phyloP scores from a whole-genome alignment of 2,329 filamentous ascomycete species.

The Fusarium sp. region DNA sequence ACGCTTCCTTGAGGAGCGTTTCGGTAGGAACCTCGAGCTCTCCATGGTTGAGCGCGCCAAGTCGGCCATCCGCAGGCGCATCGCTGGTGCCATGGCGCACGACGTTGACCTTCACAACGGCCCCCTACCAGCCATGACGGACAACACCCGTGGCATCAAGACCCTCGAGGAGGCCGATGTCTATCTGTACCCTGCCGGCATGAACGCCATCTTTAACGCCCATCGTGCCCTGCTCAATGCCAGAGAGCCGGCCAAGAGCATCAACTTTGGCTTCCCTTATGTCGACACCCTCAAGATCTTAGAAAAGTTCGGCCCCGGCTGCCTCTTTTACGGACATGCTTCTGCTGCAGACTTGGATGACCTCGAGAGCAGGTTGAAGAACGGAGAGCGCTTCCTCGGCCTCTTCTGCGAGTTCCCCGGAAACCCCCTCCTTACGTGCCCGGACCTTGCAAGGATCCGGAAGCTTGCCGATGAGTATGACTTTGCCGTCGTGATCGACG shows the following conservation, averaged over 20 bases:
- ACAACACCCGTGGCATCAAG: slow-evolving; percentile 66
- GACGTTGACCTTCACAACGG: slow-evolving; percentile 66
- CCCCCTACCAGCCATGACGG: slow-evolving; percentile 33
- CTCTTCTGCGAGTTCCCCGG: slow-evolving; percentile 96
- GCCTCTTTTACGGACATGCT: slow-evolving; percentile 86
- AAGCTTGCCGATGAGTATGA: slow-evolving; percentile 82
- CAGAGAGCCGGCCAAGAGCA: slow-evolving; percentile 75
- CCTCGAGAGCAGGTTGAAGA: slow-evolving; percentile 75
- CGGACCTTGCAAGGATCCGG: slow-evolving; percentile 85
- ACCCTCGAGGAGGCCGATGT: slow-evolving; percentile 87
- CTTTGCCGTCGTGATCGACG: slow-evolving; percentile 92
- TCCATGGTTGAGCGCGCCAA: slow-evolving; percentile 84
- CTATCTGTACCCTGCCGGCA: slow-evolving; percentile 87
- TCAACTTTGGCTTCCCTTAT: slow-evolving; percentile 97
- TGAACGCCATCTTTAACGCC: slow-evolving; percentile 94
- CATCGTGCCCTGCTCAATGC: slow-evolving; percentile 78
- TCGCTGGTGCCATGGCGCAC: slow-evolving; percentile 84
- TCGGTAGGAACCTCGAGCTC: slow-evolving; percentile 88
- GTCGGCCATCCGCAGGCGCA: slow-evolving; percentile 84
- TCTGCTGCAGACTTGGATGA: slow-evolving; percentile 84
- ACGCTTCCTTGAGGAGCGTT: slow-evolving; percentile 91
- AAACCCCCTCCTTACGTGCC: slow-evolving; percentile 88
- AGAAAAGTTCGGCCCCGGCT: slow-evolving; percentile 92
- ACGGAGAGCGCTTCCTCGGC: slow-evolving; percentile 80
- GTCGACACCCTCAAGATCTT: slow-evolving; percentile 96